Percentiles rank a stretch among this genome's conserved stretches.
Evolutionary conservation across 2,329 filamentous ascomycete genomes (phyloP).

Genomic region (Stromatinia cepivora): DNA sequence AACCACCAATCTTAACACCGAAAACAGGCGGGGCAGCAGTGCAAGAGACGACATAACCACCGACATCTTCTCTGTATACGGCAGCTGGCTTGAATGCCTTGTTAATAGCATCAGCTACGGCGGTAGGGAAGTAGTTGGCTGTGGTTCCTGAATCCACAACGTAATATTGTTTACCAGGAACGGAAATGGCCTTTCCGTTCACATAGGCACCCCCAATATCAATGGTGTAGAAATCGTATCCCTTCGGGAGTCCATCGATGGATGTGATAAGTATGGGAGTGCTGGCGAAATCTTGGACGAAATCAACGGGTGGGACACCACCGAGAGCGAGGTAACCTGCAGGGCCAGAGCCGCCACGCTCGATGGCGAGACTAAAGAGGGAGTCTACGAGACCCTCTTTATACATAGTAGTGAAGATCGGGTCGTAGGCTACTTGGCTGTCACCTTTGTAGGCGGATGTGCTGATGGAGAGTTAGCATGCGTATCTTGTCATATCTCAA

Average conservation of each 20-base stretch:
- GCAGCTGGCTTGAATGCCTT: constrained; percentile 47
- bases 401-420: constrained; percentile 52
- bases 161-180: constrained; percentile 26
- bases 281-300: constrained; percentile 28
- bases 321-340: constrained; percentile 51
- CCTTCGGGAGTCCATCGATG: constrained; percentile 22
- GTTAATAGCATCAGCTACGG: constrained; percentile 44
- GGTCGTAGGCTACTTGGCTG: constrained; percentile 45
- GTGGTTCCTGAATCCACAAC: constrained; percentile 48
- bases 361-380: constrained; percentile 51
- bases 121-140: constrained; percentile 45
- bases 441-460: constrained; percentile 36
- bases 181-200: constrained; percentile 17
- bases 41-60: constrained; percentile 46
- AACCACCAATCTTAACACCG: constrained; percentile 45
- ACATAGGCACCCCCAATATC: constrained; percentile 26
- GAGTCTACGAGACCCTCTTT: constrained; percentile 46
- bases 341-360: constrained; percentile 38
- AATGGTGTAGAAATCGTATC: constrained; percentile 34
- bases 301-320: constrained; percentile 48
- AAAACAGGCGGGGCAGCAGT: constrained; percentile 45
- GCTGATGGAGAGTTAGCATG: constrained; percentile 8
- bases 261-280: constrained; percentile 34
- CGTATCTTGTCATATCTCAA: not conserved
- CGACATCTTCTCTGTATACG: constrained; percentile 37